A percentile compares a stretch with the other conserved stretches of the same genome.
phyloP scores from a whole-genome alignment of 2,329 filamentous ascomycete genomes.

The Apiospora arundinis region DNA sequence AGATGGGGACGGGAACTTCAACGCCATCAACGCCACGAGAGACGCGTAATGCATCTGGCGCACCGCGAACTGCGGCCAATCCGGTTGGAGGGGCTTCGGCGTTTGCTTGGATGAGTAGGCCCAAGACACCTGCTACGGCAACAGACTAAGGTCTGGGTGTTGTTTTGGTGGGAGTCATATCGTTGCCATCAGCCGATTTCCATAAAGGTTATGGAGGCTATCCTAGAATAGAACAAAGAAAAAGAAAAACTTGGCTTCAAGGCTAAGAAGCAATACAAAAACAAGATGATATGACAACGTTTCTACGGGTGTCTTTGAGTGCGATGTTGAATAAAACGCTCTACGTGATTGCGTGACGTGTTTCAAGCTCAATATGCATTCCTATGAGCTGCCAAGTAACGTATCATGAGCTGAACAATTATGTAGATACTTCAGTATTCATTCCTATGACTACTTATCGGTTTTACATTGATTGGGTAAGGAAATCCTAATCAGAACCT shows the following conservation, averaged over 20 bases:
- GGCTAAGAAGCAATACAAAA: constrained; percentile 7
- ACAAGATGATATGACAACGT: neutral
- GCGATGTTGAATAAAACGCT: neutral
- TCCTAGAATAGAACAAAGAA: constrained; percentile 9
- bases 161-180: neutral
- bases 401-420: no score
- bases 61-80: constrained; percentile 69
- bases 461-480: no score
- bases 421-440: no score
- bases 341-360: no score
- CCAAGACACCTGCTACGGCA: constrained; percentile 14
- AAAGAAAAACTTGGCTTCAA: neutral
- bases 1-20: constrained; percentile 41
- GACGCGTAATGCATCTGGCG: constrained; percentile 45
- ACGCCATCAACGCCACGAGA: constrained; percentile 42
- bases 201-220: neutral
- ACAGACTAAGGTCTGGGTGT: constrained; percentile 11
- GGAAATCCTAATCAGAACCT: neutral
- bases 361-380: neutral
- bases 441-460: no score
- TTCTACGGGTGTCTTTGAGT: neutral
- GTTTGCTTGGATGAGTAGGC: constrained; percentile 84
- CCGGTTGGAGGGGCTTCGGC: constrained; percentile 92
- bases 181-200: neutral
- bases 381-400: neutral